Base-by-base conservation (phyloP, 345 rosid genomes). In the Citrus reticulata region DNA sequence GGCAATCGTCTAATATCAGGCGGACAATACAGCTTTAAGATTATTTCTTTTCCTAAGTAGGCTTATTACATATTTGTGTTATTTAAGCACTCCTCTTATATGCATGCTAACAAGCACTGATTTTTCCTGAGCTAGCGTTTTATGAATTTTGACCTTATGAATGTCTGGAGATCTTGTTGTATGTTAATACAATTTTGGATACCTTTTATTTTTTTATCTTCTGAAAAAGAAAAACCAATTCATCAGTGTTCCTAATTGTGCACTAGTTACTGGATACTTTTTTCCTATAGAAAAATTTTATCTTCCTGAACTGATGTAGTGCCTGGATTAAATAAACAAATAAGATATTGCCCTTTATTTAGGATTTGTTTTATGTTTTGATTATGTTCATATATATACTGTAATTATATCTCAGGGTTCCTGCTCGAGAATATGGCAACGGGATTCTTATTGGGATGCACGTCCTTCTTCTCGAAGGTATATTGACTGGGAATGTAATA, bases 391-490 rank as follows among this genome's bases (percentile, higher is more conserved):
- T 73, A 61, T 57, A 77, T 46, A 42, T 72, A 24, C 22, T 42
- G 57, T 72, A 67, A 42, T 70, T 76, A 80, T 83, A 57, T 35
- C 59, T 80, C 86, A 96, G 98, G 99, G 97, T 69, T 96, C 99
- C 73, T 91, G 97, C 84, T 96, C 99, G 66, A 86, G 97, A 75
- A 94, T 94, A 84, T 96, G 99, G 98, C 97, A 96, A 77, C 88
- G 97, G 70, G 91, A 94, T 87, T 94, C 98, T 70, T 96, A 92
- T 79, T 89, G 97, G 97, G 86, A 92, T 79, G 81, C 97, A 51
- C 87, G 92, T 59, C 97, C 98, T 32, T 92, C 97, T 74, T 85
- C 98, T 70, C 83, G 90, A 84, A 90, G 98, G 99, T 96, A 85
- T 62, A 55, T 20, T 82, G 34, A 14, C 37, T n/a, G 32, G 77